Evolutionary conservation across 1,139 yeast species (phyloP).

Genomic region (Pichia sp.): DNA sequence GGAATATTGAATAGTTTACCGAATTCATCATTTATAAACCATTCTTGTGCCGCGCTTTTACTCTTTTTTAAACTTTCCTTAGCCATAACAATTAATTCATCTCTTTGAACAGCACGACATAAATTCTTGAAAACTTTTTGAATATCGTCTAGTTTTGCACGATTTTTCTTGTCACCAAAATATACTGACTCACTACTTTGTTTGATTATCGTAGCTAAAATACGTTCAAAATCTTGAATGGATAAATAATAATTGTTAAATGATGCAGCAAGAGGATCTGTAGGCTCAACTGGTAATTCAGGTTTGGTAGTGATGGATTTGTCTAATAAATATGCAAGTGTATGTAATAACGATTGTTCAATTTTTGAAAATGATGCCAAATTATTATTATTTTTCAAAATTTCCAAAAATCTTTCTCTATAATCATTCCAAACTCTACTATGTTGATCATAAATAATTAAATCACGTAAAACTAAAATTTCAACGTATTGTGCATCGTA

Average conservation of each 20-base stretch:
- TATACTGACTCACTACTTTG: constrained; percentile 3
- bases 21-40: constrained; percentile 19
- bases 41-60: constrained; percentile 5
- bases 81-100: constrained; percentile 1
- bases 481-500: constrained; percentile 21
- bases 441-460: constrained; percentile 24
- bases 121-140: background rate
- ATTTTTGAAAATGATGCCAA: constrained; percentile 14
- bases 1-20: constrained; percentile 22
- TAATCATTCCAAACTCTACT: constrained; percentile 18
- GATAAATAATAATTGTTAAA: constrained; percentile 22
- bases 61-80: background rate
- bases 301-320: background rate
- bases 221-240: constrained; percentile 20
- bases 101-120: constrained; percentile 7
- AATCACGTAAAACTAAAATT: constrained; percentile 31
- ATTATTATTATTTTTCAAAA: constrained; percentile 1
- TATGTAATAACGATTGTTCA: constrained; percentile 22
- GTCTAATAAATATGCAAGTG: constrained; percentile 13
- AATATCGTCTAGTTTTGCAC: background rate
- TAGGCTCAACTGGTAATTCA: constrained; percentile 14
- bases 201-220: constrained; percentile 15
- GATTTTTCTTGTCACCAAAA: constrained; percentile 8
- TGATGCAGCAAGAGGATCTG: constrained; percentile 14
- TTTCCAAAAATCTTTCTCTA: constrained; percentile 11